Conservation (phyloP, 2,329 filamentous ascomycete species). For the Trichoderma aggressivum region DNA sequence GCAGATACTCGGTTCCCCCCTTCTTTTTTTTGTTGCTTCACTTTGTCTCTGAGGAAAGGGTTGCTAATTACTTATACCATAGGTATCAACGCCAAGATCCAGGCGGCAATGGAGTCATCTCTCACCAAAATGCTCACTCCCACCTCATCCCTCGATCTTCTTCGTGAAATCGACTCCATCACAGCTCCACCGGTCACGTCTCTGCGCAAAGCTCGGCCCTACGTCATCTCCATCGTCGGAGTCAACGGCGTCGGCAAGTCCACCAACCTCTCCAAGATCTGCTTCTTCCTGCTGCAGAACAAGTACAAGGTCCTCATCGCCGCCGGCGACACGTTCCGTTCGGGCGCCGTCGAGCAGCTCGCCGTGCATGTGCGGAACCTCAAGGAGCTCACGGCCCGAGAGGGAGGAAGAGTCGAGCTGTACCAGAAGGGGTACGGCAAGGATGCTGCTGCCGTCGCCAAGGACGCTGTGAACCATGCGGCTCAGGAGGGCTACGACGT, state of each 20-base stretch:
- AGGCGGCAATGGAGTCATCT: conserved; percentile 84
- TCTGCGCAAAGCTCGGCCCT: conserved; percentile 68
- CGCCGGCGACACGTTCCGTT: conserved; percentile 94
- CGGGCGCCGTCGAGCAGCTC: conserved; percentile 93
- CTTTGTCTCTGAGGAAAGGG: no score
- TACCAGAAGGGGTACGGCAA: conserved; percentile 98
- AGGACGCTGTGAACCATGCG: conserved; percentile 84
- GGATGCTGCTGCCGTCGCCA: conserved; percentile 91
- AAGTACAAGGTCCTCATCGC: conserved; percentile 93
- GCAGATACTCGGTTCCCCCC: background rate
- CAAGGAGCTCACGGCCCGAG: conserved; percentile 79
- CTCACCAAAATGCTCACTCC: conserved; percentile 94
- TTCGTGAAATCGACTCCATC: conserved; percentile 85
- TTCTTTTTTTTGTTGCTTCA: accelerated
- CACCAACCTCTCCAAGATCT: conserved; percentile 95
- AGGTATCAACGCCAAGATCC: conserved; percentile 76
- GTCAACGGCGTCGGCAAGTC: conserved; percentile 99
- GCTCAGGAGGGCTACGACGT: conserved; percentile 78
- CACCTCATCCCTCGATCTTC: conserved; percentile 87
- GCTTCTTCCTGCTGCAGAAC: conserved; percentile 96
- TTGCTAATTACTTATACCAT: background rate
- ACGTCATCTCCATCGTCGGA: conserved; percentile 96
- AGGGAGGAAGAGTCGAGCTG: conserved; percentile 81
- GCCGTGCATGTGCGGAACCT: conserved; percentile 93
- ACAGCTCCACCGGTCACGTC: conserved; percentile 63